These are phyloP conservation scores for Chytriomyces confervae DNA, from an alignment of 192 early-diverging fungal species.

Conservation along the genomic window DNA sequence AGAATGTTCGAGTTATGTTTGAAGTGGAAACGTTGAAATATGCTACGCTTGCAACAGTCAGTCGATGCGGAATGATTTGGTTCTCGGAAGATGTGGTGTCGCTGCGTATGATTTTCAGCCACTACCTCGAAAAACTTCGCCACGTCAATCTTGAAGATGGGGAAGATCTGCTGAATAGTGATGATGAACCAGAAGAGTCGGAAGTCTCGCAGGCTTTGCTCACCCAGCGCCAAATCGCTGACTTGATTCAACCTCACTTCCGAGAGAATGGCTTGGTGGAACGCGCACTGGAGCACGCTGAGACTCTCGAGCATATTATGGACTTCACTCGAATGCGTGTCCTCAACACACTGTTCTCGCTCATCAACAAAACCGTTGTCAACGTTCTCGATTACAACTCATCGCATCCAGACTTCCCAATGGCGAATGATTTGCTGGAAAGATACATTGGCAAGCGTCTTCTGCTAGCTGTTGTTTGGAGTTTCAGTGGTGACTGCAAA, in stretches of 20 bases:
- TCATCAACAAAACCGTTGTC: conserved; percentile 86
- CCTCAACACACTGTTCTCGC: conserved; percentile 84
- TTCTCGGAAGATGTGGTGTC: conserved; percentile 91
- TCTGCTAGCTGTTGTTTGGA: conserved; percentile 86
- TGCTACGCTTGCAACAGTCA: conserved; percentile 97
- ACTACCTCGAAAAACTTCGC: conserved; percentile 84
- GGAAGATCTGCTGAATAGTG: conserved; percentile 53
- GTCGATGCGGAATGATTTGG: conserved; percentile 99
- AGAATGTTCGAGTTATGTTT: conserved; percentile 98
- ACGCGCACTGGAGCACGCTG: conserved; percentile 72
- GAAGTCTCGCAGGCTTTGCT: conserved; percentile 64
- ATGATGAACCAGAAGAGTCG: conserved; percentile 46
- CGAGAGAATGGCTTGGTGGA: conserved; percentile 76
- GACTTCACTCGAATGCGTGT: conserved; percentile 90
- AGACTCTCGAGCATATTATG: conserved; percentile 92
- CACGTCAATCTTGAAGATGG: conserved; percentile 77
- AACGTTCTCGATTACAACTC: conserved; percentile 88
- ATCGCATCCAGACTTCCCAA: conserved; percentile 94
- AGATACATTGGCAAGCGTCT: conserved; percentile 83
- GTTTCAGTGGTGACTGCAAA: conserved; percentile 89
- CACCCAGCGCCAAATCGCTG: conserved; percentile 76
- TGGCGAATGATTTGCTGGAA: conserved; percentile 78
- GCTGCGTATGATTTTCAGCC: conserved; percentile 74
- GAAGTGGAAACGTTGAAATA: conserved; percentile 99
- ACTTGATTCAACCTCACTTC: conserved; percentile 74